Evolutionary conservation across 2,329 filamentous ascomycete species (phyloP), one percentile per base, ranked within the genome.

Genomic region (Curvularia sp.): DNA sequence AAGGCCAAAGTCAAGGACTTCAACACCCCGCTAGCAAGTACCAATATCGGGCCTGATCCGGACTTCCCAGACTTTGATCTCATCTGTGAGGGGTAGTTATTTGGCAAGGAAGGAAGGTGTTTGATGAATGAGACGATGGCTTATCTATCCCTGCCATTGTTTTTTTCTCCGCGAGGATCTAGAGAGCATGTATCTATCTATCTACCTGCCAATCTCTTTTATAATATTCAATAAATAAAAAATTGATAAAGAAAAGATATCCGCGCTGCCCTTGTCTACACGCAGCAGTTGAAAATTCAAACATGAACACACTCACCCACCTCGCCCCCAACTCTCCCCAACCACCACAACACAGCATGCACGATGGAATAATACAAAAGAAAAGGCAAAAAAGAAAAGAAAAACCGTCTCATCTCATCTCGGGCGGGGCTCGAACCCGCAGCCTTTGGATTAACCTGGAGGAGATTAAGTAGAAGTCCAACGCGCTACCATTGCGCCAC

Each of bases 31-130:
- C 60, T 73, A 3, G 65, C 65, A 35, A 75, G 68, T 28, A 62
- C 57, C 41, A 77, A 77, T 60, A 74, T 78, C 42, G 75, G 75
- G 9, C 72, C 70, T 35, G 76, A 78, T 65, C 75, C 73, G 1
- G 53, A 67, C 10, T 78, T 78, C 58, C 73, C 73, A 3, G 73
- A 77, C 55, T 78, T 77, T 49, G 76, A 77, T 62, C 57, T 78
- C 28, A 75, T 78, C 30, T 78, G 76, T 22, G 68, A 71, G 28
- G 60, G 60, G 7, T 68, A 38, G 15, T 13, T 33, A 10, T n/a
- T 10, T 9, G 28, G 5, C 5, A 31, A 31, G 33, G 5, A n/a
- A 38, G 18, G 18, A 18, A 18, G 18, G 33, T 4, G 15, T n/a
- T 15, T n/a, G 12, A 38, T 6, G 33, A 38, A 33, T 15, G 12